Conservation (phyloP, 805 yeast genomes). For the Sugiyamaella floridensis region DNA sequence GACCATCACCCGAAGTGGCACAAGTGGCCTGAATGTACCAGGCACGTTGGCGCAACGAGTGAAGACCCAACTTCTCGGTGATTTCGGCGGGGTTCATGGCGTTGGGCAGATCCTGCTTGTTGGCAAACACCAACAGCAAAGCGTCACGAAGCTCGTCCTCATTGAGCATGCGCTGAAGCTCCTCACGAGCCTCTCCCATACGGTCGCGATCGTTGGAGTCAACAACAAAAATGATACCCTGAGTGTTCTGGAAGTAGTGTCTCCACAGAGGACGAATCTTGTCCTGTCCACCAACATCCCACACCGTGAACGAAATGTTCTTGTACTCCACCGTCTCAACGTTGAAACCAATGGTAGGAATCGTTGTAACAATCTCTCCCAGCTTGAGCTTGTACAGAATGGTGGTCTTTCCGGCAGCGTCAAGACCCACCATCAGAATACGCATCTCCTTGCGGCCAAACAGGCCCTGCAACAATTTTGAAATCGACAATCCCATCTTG, state of each 20-base stretch:
- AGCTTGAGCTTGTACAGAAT: slow-evolving; percentile 89
- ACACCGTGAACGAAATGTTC: slow-evolving; percentile 92
- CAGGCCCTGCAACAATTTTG: slow-evolving; percentile 89
- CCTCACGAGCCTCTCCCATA: slow-evolving; percentile 96
- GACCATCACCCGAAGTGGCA: slow-evolving; percentile 98
- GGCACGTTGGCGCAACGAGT: slow-evolving; percentile 96
- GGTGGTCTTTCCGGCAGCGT: slow-evolving; percentile 98
- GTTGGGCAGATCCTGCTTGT: slow-evolving; percentile 97
- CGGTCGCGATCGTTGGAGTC: slow-evolving; percentile 98
- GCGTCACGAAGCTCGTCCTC: slow-evolving; percentile 98
- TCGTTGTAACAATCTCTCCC: slow-evolving; percentile 93
- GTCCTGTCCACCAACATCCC: slow-evolving; percentile 99
- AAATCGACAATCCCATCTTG: slow-evolving; percentile 90
- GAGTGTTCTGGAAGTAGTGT: slow-evolving; percentile 97
- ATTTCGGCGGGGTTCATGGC: slow-evolving; percentile 99
- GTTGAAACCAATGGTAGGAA: slow-evolving; percentile 95
- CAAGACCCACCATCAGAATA: slow-evolving; percentile 95
- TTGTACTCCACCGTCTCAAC: slow-evolving; percentile 97
- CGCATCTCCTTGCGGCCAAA: slow-evolving; percentile 98
- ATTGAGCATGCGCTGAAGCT: slow-evolving; percentile 94
- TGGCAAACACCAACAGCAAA: slow-evolving; percentile 88
- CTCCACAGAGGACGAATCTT: slow-evolving; percentile 98
- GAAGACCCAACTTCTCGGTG: slow-evolving; percentile 93
- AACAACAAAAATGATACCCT: slow-evolving; percentile 95
- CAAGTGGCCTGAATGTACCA: slow-evolving; percentile 99